A percentile compares a stretch with the other conserved stretches of the same genome.
Conservation (phyloP, 768 basidiomycete genomes). For the Amanita pseudoporphyria region DNA sequence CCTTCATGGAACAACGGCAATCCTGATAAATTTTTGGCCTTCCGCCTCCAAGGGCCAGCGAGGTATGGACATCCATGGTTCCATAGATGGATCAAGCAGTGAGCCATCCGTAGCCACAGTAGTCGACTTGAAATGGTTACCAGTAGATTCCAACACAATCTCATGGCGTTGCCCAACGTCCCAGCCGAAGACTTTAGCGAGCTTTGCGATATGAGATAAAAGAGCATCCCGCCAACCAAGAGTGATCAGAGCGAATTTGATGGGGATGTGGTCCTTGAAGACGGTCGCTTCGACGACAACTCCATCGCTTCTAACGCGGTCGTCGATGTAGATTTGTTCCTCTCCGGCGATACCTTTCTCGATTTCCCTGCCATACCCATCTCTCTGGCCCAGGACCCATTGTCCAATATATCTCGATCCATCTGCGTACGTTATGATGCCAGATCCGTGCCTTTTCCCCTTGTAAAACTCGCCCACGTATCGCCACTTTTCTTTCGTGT, state of each 20-base stretch:
- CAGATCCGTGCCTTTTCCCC: conserved; percentile 10
- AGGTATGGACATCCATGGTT: too few relatives aligned
- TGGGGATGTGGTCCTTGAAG: not conserved
- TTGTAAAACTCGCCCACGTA: conserved; percentile 11
- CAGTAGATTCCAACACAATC: not conserved
- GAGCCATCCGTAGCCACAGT: too few relatives aligned
- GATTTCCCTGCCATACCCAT: conserved; percentile 9
- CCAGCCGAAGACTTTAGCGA: not conserved
- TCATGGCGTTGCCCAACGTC: not conserved
- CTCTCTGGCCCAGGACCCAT: conserved; percentile 9
- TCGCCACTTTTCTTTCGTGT: conserved; percentile 7
- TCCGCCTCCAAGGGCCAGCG: too few relatives aligned
- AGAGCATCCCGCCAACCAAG: not conserved
- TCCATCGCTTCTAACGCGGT: not conserved
- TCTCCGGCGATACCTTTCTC: not conserved
- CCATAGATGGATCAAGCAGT: too few relatives aligned
- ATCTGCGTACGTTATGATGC: conserved; percentile 10
- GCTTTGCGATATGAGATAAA: not conserved
- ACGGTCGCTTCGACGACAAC: conserved; percentile 1
- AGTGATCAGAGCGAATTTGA: conserved; percentile 3
- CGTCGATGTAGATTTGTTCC: conserved; percentile 8
- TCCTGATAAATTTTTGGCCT: too few relatives aligned
- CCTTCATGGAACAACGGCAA: too few relatives aligned
- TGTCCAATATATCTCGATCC: conserved; percentile 9
- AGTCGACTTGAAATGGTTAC: not conserved